Base-by-base conservation (phyloP, 352 stramenopile species). In the Aphanomyces invadans region DNA sequence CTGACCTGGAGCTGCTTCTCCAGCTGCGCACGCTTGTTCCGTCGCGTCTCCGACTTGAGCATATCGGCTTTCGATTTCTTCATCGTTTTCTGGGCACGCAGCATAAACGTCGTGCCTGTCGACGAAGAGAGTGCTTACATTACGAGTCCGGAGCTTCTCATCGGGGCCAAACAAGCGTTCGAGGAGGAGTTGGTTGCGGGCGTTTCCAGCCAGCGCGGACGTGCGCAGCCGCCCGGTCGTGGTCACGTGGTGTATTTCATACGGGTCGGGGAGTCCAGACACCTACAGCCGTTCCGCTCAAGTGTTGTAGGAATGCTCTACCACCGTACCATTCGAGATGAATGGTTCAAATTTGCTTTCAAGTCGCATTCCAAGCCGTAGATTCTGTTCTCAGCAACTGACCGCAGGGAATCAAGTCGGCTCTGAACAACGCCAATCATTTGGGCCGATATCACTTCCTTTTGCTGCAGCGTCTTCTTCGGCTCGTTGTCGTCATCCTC, bases 1-100 rank as follows among this genome's bases (percentile, higher is more conserved):
- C 87, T 95, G 0, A 79, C 79, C 60, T 95, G 83, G n/a, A 96
- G 75, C 62, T 92, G 84, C 36, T 92, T 90, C 65, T 96, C 87
- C 45, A 94, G 76, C 26, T 88, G 73, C 9, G 86, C 73, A 5
- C 88, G 78, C 28, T 83, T 76, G 55, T 95, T 92, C 31, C 80
- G 77, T 23, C 78, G 76, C 51, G 84, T 81, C 23, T 91, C 83
- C 33, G 76, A 81, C 56, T 92, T 92, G 62, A 88, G 79, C 1
- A 86, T 55, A 63, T 92, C 81, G 48, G 86, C 72, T 46, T 89
- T 89, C 72, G 88, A 89, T 55, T 90, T 92, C 67, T 90, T 92
- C 28, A 88, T 75, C 53, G 86, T 70, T 82, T 88, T 79, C 78
- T 88, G 64, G 10, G 7, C 33, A 39, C 23, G n/a, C n/a, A n/a